A percentile compares a stretch with the other conserved stretches of the same genome.
Conservation (phyloP, 2,329 filamentous ascomycete genomes). For the Neoarthrinium moseri region DNA sequence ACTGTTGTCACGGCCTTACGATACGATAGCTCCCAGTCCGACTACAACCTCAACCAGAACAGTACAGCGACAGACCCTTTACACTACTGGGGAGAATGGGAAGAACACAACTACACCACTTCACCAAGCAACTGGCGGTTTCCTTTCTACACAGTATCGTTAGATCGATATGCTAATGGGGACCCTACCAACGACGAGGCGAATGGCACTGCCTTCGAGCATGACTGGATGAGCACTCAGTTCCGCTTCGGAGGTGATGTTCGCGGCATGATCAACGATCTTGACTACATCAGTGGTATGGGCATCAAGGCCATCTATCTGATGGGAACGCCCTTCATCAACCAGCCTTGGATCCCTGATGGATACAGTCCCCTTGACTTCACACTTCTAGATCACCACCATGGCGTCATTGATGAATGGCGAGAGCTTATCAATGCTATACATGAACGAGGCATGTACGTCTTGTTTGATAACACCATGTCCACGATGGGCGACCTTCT, state of each 20-base stretch:
- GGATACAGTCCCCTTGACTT: neutral
- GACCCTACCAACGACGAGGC: conserved; percentile 63
- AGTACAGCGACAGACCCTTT: conserved; percentile 50
- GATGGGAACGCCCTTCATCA: neutral
- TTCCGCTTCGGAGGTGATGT: conserved; percentile 64
- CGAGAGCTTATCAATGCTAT: neutral
- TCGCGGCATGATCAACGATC: conserved; percentile 53
- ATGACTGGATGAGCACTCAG: conserved; percentile 59
- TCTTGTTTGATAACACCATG: neutral
- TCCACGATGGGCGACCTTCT: neutral
- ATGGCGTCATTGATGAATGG: neutral
- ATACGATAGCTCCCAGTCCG: neutral
- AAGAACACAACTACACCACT: conserved; percentile 47
- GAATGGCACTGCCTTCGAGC: conserved; percentile 60
- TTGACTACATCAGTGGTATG: conserved; percentile 65
- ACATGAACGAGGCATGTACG: neutral
- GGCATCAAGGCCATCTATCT: conserved; percentile 60
- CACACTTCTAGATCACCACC: neutral
- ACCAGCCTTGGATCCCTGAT: neutral
- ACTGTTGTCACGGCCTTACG: neutral
- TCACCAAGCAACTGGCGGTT: conserved; percentile 65
- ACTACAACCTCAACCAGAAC: conserved; percentile 62
- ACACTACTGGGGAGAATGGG: conserved; percentile 58
- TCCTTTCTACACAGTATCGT: conserved; percentile 64
- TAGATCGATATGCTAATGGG: conserved; percentile 64